phyloP scores from a whole-genome alignment of 805 yeast genomes.

The Candida qinlingensis region DNA sequence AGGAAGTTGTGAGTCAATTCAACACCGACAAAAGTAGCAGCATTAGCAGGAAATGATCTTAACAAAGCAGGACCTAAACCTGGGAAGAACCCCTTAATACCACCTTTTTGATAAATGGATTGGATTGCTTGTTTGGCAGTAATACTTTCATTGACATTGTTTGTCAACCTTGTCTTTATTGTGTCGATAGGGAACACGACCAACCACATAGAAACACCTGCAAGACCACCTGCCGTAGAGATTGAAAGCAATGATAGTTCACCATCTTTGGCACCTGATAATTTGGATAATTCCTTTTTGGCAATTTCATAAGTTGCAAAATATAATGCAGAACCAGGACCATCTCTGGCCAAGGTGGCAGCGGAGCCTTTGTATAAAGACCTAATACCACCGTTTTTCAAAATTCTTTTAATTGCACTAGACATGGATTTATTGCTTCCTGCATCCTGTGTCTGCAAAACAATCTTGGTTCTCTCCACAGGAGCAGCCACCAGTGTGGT shows the following conservation, averaged over 20 bases:
- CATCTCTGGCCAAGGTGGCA: conserved; percentile 93
- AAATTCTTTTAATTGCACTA: conserved; percentile 59
- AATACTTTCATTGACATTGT: conserved; percentile 33
- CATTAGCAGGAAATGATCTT: conserved; percentile 96
- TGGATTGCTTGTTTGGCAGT: conserved; percentile 63
- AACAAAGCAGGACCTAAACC: conserved; percentile 94
- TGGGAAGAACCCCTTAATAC: conserved; percentile 91
- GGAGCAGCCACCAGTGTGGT: conserved; percentile 97
- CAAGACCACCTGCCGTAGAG: conserved; percentile 88
- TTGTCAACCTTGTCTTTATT: conserved; percentile 51
- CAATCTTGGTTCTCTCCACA: conserved; percentile 91
- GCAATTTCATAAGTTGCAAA: conserved; percentile 90
- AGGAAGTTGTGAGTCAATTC: conserved; percentile 59
- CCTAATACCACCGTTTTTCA: conserved; percentile 72
- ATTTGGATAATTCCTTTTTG: conserved; percentile 53
- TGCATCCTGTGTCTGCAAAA: conserved; percentile 69
- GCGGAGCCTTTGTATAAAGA: conserved; percentile 88
- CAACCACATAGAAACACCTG: conserved; percentile 97
- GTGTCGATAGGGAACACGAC: conserved; percentile 96
- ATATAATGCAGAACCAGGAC: conserved; percentile 94
- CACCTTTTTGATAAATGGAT: conserved; percentile 68
- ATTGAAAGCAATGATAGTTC: conserved; percentile 67
- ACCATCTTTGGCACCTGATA: conserved; percentile 37
- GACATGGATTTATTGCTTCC: conserved; percentile 36
- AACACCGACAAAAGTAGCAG: conserved; percentile 97